These are phyloP conservation scores for Phytomonas francai DNA, from an alignment of 208 protist species.

Conservation along the genomic window DNA sequence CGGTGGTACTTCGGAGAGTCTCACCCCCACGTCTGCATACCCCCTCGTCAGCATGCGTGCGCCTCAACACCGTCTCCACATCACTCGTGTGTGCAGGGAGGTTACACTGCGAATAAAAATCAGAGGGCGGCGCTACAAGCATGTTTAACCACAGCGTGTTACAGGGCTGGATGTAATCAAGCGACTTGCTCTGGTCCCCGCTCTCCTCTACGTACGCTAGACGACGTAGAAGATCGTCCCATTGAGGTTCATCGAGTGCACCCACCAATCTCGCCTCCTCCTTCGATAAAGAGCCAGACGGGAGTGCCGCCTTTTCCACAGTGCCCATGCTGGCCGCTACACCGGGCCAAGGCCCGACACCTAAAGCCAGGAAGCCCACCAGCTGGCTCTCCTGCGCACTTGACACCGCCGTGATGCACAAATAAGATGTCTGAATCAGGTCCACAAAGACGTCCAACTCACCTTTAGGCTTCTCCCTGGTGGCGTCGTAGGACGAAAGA, in stretches of 20 bases:
- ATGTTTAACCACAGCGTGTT: constrained; percentile 75
- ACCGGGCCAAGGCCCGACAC: constrained; percentile 9
- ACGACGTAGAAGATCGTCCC: background rate
- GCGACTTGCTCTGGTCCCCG: background rate
- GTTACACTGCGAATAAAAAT: constrained; percentile 6
- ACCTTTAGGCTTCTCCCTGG: constrained; percentile 22
- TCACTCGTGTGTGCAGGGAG: background rate
- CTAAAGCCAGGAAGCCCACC: constrained; percentile 46
- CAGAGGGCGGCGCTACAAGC: constrained; percentile 32
- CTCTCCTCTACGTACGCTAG: background rate
- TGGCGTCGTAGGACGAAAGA: constrained; percentile 25
- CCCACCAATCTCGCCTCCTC: background rate
- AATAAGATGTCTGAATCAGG: constrained; percentile 57
- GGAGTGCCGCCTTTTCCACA: constrained; percentile 9
- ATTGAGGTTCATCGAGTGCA: background rate
- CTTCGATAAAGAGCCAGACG: background rate
- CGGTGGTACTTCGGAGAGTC: background rate
- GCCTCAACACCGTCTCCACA: background rate
- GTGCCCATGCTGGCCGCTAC: constrained; percentile 4
- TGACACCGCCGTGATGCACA: constrained; percentile 55
- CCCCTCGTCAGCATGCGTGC: background rate
- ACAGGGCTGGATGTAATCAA: constrained; percentile 19
- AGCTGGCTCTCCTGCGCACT: constrained; percentile 22
- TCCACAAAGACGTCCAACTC: constrained; percentile 23
- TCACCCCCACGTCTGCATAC: background rate